These are phyloP conservation scores for Mucor circinelloides DNA, from an alignment of 371 early-diverging fungal genomes.

Conservation along the genomic window DNA sequence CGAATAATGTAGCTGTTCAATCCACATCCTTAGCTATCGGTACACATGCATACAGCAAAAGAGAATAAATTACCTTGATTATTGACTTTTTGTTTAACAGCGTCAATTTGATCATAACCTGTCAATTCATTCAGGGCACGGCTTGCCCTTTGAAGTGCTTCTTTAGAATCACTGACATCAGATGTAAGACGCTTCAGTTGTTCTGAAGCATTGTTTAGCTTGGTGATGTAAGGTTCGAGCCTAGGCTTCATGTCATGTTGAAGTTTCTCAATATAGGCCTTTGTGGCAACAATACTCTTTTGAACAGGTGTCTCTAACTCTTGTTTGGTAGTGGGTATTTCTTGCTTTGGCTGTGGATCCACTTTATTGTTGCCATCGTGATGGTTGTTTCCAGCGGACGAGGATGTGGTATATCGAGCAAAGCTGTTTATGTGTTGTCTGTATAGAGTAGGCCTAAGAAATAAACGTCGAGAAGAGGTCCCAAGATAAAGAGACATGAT, in stretches of 20 bases:
- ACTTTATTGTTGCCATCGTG: neutral
- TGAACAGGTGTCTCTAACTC: neutral
- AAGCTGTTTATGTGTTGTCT: neutral
- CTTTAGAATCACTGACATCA: slow-evolving; percentile 51
- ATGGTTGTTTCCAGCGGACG: neutral
- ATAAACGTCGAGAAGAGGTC: neutral
- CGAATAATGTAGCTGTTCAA: slow-evolving; percentile 53
- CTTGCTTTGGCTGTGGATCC: neutral
- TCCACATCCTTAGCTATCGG: no score
- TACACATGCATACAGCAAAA: no score
- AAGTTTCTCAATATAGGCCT: slow-evolving; percentile 28
- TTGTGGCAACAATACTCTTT: slow-evolving; percentile 2
- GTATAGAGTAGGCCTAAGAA: neutral
- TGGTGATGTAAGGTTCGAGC: slow-evolving; percentile 31
- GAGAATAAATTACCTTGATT: slow-evolving; percentile 52
- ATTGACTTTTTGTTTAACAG: slow-evolving; percentile 72
- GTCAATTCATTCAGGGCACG: slow-evolving; percentile 77
- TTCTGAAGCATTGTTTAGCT: slow-evolving; percentile 30
- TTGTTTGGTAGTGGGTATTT: neutral
- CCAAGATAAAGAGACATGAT: neutral
- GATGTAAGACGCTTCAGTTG: slow-evolving; percentile 35
- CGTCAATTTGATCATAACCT: slow-evolving; percentile 80
- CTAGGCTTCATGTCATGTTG: slow-evolving; percentile 34
- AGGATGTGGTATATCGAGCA: neutral
- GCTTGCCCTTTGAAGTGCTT: slow-evolving; percentile 49